Evolutionary conservation across 78 protist species (phyloP), one percentile per base, ranked within the genome.

Genomic region (Tieghemostelium lacteum): DNA sequence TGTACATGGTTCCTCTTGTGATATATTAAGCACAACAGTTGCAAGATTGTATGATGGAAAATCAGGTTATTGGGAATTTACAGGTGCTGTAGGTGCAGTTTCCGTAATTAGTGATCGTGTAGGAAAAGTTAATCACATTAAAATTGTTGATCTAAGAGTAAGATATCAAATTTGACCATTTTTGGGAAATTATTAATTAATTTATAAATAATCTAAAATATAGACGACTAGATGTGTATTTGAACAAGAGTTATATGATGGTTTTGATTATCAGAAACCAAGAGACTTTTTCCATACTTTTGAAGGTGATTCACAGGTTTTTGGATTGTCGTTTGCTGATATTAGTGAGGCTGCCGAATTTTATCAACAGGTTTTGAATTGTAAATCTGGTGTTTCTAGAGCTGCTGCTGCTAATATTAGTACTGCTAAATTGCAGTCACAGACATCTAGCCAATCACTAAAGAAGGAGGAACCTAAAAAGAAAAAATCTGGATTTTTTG

Each of bases 211-310:
- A n/a, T 69, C 5, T 22, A 28, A 29, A 36, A 50, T 26, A 12
- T 29, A 62, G 54, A 6, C 52, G 37, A 40, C 71, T 6, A 55
- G 78, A 40, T 61, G 40, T 40, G 78, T 57, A 20, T 93, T 93
- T 36, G 86, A 86, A 42, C 95, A 93, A 64, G 95, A 93, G 54
- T 36, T 93, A 6, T 93, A 93, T 42, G 85, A 86, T 33, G n/a
- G 65, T 16, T 86, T 93, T 57, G 88, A 75, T 2, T 75, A 40
- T 54, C 34, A 63, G 36, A 49, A 63, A 31, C 52, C n/a, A 49
- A 83, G 52, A 39, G 75, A 77, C 14, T 93, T 86, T 73, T 83
- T 93, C 57, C 73, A 87, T 39, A 75, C 70, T 4, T 93, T 93
- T 75, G 95, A 93, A 65, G 87, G 85, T 70, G 95, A 93, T 45